Evolutionary conservation across 139 green algal genomes (phyloP).

Genomic region (Coelastrella sp.): DNA sequence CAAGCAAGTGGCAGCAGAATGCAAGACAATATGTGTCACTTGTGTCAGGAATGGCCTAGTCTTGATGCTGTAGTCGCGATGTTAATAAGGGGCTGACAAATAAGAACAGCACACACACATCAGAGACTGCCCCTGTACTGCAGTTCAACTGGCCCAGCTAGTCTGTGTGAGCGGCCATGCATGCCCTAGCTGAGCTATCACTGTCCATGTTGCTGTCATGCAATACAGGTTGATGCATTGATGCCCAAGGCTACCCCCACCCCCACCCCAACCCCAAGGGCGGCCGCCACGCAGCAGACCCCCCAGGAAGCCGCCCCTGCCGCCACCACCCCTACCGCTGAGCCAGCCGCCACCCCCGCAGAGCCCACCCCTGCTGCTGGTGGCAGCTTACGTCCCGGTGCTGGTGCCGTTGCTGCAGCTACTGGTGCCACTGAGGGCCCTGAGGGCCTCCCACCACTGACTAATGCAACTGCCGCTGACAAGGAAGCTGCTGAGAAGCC

Average conservation of each 20-base stretch:
- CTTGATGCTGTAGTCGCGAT: no score
- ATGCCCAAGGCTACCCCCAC: not conserved
- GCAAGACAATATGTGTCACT: no score
- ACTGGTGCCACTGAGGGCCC: not conserved
- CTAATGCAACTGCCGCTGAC: not conserved
- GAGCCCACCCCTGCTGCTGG: not conserved
- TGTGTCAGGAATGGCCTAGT: no score
- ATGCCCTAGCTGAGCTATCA: no score
- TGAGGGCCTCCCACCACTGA: constrained; percentile 17
- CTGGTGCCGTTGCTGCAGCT: not conserved
- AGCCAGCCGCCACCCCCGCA: not conserved
- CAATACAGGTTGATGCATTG: not conserved
- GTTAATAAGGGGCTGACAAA: no score
- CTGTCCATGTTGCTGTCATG: no score
- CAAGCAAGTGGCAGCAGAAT: no score
- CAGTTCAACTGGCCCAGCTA: no score
- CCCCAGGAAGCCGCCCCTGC: not conserved
- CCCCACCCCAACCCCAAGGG: not conserved
- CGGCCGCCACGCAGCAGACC: no score
- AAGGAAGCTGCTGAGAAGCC: not conserved
- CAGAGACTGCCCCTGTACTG: no score
- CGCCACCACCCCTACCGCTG: not conserved
- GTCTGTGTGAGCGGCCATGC: no score
- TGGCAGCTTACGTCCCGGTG: not conserved
- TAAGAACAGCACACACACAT: no score